Evolutionary conservation across 2,329 filamentous ascomycete species (phyloP).

Genomic region (Colletotrichum higginsianum): DNA sequence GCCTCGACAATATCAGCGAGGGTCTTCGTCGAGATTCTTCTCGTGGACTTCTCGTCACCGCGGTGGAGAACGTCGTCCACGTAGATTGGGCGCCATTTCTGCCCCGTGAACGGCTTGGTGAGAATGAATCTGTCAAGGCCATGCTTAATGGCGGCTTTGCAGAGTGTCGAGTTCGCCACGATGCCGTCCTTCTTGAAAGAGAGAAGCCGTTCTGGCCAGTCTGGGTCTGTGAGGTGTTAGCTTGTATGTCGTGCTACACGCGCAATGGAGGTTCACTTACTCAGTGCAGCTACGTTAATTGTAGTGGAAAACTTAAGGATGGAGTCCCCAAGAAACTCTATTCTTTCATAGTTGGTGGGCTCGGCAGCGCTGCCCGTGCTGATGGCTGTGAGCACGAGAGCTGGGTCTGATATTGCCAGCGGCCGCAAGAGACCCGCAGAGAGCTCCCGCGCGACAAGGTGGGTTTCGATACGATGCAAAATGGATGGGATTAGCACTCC

Average conservation of each 20-base stretch:
- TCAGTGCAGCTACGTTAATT: slow-evolving; percentile 71
- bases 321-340: slow-evolving; percentile 91
- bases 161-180: slow-evolving; percentile 83
- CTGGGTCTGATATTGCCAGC: slow-evolving; percentile 64
- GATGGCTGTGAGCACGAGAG: slow-evolving; percentile 76
- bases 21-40: slow-evolving; percentile 78
- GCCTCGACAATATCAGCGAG: slow-evolving; percentile 92
- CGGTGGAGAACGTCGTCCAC: slow-evolving; percentile 54
- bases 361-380: slow-evolving; percentile 74
- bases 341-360: slow-evolving; percentile 80
- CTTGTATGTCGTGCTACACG: not conserved
- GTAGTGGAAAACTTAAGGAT: slow-evolving; percentile 83
- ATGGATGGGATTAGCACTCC: slow-evolving; percentile 81
- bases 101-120: slow-evolving; percentile 74
- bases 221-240: slow-evolving; percentile 63
- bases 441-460: slow-evolving; percentile 74
- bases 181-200: slow-evolving; percentile 77
- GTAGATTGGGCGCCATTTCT: slow-evolving; percentile 81
- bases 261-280: slow-evolving; percentile 54
- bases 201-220: slow-evolving; percentile 84
- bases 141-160: slow-evolving; percentile 71
- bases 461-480: slow-evolving; percentile 76
- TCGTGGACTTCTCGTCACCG: slow-evolving; percentile 29
- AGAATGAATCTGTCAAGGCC: slow-evolving; percentile 83
- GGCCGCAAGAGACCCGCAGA: slow-evolving; percentile 66